Conservation (phyloP, 768 basidiomycete species). For the Suillus hirtellus region DNA sequence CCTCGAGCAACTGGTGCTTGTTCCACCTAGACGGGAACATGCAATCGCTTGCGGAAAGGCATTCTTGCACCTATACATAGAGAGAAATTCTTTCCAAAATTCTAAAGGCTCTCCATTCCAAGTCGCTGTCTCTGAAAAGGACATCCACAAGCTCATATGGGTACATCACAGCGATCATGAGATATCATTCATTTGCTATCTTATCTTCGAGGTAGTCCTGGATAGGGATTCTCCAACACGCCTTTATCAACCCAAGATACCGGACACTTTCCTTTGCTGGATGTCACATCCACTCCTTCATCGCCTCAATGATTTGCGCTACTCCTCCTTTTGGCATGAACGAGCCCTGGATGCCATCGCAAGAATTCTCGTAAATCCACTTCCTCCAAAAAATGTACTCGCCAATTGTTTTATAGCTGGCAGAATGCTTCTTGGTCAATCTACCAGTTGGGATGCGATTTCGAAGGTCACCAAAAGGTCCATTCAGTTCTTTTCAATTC, state of each 20-base stretch:
- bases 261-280: constrained; percentile 8
- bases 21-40: constrained; percentile 8
- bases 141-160: constrained; percentile 11
- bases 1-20: constrained; percentile 6
- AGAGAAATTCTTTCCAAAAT: constrained; percentile 9
- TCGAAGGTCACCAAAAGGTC: constrained; percentile 12
- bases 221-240: constrained; percentile 8
- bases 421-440: constrained; percentile 8
- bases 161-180: constrained; percentile 12
- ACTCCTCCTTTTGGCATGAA: not conserved
- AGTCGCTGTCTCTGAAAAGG: not conserved
- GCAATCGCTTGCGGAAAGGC: constrained; percentile 14
- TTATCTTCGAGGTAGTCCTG: constrained; percentile 6
- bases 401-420: constrained; percentile 13
- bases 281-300: constrained; percentile 12
- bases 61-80: constrained; percentile 12
- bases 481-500: not conserved
- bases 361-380: constrained; percentile 10
- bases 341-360: constrained; percentile 7
- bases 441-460: constrained; percentile 1
- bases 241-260: constrained; percentile 5
- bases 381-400: constrained; percentile 7
- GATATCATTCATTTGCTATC: constrained; percentile 12
- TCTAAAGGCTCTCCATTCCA: not conserved
- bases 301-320: constrained; percentile 2